These are phyloP conservation scores for Pichia sp. DNA, from an alignment of 1,139 yeast species.

Conservation along the genomic window DNA sequence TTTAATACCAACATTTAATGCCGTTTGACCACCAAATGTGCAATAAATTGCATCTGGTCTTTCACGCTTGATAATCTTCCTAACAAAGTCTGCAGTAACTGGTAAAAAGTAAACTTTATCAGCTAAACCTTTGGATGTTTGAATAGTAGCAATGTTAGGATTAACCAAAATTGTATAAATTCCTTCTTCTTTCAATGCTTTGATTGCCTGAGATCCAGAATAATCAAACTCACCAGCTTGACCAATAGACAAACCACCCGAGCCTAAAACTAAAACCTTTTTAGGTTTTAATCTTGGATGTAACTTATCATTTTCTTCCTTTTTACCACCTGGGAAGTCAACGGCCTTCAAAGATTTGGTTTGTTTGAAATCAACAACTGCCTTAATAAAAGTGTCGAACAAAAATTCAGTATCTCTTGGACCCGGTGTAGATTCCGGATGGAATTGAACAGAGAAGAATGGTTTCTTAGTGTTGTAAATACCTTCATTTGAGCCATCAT, in stretches of 20 bases:
- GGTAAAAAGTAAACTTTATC: slow-evolving; percentile 97
- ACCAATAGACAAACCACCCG: slow-evolving; percentile 98
- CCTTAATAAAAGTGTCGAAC: slow-evolving; percentile 84
- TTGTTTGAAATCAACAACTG: slow-evolving; percentile 61
- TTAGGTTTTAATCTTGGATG: slow-evolving; percentile 77
- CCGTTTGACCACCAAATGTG: slow-evolving; percentile 99
- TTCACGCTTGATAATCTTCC: slow-evolving; percentile 90
- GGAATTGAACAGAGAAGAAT: slow-evolving; percentile 97
- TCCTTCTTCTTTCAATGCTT: slow-evolving; percentile 96
- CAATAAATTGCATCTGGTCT: slow-evolving; percentile 95
- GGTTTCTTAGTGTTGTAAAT: slow-evolving; percentile 85
- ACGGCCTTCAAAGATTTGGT: slow-evolving; percentile 58
- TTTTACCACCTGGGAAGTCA: slow-evolving; percentile 81
- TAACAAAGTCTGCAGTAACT: slow-evolving; percentile 90
- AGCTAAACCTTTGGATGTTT: slow-evolving; percentile 95
- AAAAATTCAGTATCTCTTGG: slow-evolving; percentile 98
- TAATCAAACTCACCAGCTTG: slow-evolving; percentile 99
- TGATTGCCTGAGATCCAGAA: slow-evolving; percentile 84
- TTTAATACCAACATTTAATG: slow-evolving; percentile 88
- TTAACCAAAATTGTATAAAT: slow-evolving; percentile 91
- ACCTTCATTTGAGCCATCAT: slow-evolving; percentile 98
- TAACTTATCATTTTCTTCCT: slow-evolving; percentile 65
- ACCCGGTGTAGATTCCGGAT: slow-evolving; percentile 99
- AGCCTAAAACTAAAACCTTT: slow-evolving; percentile 93
- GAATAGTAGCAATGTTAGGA: slow-evolving; percentile 98